Percentiles rank a stretch among this genome's conserved stretches.
These are phyloP conservation scores for Beauveria medogensis DNA, from an alignment of 2,329 filamentous ascomycete species.

Conservation along the genomic window DNA sequence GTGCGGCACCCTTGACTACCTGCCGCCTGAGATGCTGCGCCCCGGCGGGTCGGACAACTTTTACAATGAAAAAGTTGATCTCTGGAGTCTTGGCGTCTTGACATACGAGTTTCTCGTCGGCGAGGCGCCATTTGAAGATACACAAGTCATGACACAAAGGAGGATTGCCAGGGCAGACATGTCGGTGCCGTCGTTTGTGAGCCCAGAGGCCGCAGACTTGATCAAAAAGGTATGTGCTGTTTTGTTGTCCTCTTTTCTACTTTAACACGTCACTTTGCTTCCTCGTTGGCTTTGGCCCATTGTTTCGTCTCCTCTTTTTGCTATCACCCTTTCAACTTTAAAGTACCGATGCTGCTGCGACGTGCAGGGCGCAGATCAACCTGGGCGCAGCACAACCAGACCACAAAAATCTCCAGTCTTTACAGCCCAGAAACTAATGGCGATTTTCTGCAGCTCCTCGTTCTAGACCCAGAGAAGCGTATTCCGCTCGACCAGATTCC, in stretches of 20 bases:
- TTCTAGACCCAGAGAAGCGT: constrained; percentile 88
- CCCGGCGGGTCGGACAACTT: constrained; percentile 73
- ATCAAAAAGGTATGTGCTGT: constrained; percentile 70
- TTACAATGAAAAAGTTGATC: constrained; percentile 90
- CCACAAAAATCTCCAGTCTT: not conserved
- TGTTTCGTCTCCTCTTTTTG: constrained; percentile 1
- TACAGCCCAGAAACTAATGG: not conserved
- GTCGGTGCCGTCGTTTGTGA: constrained; percentile 85
- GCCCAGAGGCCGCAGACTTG: constrained; percentile 79
- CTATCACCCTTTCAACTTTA: not conserved
- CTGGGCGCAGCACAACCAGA: not conserved
- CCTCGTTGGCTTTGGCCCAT: not conserved
- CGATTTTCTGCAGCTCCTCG: constrained; percentile 54
- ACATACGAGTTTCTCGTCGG: constrained; percentile 95
- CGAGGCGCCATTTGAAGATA: constrained; percentile 95
- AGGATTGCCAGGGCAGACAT: constrained; percentile 86
- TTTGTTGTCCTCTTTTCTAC: not conserved
- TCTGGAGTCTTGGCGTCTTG: constrained; percentile 92
- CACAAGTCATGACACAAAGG: constrained; percentile 85
- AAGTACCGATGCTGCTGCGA: not conserved
- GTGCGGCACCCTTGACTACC: constrained; percentile 94
- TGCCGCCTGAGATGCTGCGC: constrained; percentile 96
- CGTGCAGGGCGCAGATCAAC: not conserved
- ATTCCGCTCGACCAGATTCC: constrained; percentile 85
- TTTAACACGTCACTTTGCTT: not conserved